These are phyloP conservation scores for Claviceps sp. DNA, from an alignment of 2,329 filamentous ascomycete genomes.

Conservation along the genomic window DNA sequence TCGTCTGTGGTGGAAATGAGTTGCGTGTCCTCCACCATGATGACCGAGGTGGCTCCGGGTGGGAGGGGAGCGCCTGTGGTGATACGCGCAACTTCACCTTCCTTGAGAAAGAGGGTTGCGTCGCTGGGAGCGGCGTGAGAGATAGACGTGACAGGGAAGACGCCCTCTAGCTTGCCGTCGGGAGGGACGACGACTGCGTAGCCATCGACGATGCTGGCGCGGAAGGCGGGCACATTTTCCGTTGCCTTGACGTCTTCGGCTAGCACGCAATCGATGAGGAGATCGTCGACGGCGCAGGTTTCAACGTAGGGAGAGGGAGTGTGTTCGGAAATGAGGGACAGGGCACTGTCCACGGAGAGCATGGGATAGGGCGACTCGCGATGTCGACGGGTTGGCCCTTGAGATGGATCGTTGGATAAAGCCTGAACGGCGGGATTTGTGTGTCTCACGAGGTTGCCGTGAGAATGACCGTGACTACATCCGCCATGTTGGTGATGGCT, in stretches of 20 bases:
- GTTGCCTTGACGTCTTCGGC: constrained; percentile 68
- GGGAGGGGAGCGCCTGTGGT: constrained; percentile 91
- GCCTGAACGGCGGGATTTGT: constrained; percentile 30
- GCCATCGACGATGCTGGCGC: constrained; percentile 92
- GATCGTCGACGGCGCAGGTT: constrained; percentile 46
- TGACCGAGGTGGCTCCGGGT: constrained; percentile 74
- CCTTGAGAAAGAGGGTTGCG: constrained; percentile 42
- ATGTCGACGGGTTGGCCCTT: constrained; percentile 57
- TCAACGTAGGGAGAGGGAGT: constrained; percentile 50
- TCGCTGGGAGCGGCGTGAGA: constrained; percentile 59
- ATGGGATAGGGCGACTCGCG: constrained; percentile 86
- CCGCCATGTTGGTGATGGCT: constrained; percentile 27
- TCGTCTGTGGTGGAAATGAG: constrained; percentile 65
- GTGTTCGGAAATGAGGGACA: constrained; percentile 57
- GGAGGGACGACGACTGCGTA: constrained; percentile 67
- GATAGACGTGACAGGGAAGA: constrained; percentile 75
- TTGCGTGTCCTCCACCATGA: constrained; percentile 85
- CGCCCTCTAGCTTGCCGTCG: constrained; percentile 54
- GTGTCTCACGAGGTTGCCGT: constrained; percentile 57
- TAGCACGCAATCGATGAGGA: constrained; percentile 63
- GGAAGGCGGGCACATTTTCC: constrained; percentile 83
- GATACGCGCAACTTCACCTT: constrained; percentile 74
- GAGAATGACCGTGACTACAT: constrained; percentile 31
- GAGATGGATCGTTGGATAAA: constrained; percentile 44
- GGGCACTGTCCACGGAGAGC: constrained; percentile 71